These are phyloP conservation scores for Scleroderma bovista DNA, from an alignment of 768 basidiomycete genomes.

Conservation along the genomic window DNA sequence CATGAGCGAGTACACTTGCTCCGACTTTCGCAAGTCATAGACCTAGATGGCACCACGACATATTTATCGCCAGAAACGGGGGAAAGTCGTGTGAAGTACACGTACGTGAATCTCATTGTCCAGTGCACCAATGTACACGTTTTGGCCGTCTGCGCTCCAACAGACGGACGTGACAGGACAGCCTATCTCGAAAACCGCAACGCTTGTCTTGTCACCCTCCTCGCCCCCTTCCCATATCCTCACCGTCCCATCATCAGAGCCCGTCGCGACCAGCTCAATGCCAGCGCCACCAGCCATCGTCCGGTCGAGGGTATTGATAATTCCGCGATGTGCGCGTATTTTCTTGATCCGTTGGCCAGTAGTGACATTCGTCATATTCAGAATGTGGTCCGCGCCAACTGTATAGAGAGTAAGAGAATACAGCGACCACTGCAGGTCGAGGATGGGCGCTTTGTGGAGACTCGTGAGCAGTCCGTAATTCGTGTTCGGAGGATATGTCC, in stretches of 20 bases:
- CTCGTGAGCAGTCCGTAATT: constrained; percentile 86
- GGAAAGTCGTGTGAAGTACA: constrained; percentile 8
- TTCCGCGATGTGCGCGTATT: constrained; percentile 85
- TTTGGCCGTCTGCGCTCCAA: constrained; percentile 89
- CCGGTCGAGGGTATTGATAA: constrained; percentile 86
- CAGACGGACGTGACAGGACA: constrained; percentile 90
- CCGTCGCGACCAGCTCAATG: constrained; percentile 79
- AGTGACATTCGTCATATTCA: constrained; percentile 71
- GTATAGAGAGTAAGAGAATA: constrained; percentile 69
- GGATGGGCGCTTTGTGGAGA: constrained; percentile 85
- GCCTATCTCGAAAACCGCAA: constrained; percentile 78
- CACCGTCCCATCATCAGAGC: constrained; percentile 89
- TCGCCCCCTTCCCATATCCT: constrained; percentile 88
- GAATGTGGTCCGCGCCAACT: constrained; percentile 85
- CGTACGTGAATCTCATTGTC: constrained; percentile 96
- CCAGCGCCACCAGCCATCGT: constrained; percentile 83
- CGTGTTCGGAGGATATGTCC: constrained; percentile 85
- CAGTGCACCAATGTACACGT: constrained; percentile 84
- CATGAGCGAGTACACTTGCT: constrained; percentile 70
- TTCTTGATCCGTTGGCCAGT: constrained; percentile 78
- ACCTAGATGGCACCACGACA: constrained; percentile 43
- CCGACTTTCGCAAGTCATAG: constrained; percentile 83
- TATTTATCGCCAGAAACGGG: constrained; percentile 3
- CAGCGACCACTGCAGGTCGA: constrained; percentile 90
- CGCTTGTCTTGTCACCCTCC: constrained; percentile 63